Percentiles rank a stretch among this genome's conserved stretches.
Conservation (phyloP, 2,329 filamentous ascomycete species). For the Chalaropsis ovoidea region DNA sequence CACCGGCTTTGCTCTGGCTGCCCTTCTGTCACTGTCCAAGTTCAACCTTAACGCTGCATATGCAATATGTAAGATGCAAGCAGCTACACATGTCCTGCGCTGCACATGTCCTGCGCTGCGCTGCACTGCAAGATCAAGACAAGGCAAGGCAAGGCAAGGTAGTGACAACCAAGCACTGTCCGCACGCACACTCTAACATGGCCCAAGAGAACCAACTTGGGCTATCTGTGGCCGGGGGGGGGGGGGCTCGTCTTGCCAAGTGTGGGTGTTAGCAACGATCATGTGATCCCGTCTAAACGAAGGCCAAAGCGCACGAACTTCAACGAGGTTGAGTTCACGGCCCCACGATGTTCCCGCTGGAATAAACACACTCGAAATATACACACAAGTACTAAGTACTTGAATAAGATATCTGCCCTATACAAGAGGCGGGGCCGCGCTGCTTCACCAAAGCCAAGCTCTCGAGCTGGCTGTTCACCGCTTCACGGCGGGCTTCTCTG, state of each 20-base stretch:
- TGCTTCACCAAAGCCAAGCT: neutral
- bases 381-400: neutral
- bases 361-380: too few species aligned
- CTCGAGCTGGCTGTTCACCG: neutral
- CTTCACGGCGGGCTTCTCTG: neutral
- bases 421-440: neutral
- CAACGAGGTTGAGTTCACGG: neutral
- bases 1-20: too few species aligned
- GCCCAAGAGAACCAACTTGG: neutral
- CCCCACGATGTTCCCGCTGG: neutral
- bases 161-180: neutral
- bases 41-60: slow-evolving; percentile 6
- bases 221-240: neutral
- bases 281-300: neutral
- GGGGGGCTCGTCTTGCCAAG: neutral
- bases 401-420: neutral
- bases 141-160: neutral
- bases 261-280: neutral
- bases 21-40: neutral
- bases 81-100: neutral
- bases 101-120: neutral
- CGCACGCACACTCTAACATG: neutral
- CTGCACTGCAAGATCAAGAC: neutral
- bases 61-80: neutral
- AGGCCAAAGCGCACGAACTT: slow-evolving; percentile 12